Evolutionary conservation across 176 grass and related monocot species (phyloP).

Genomic region (Leersia perrieri): DNA sequence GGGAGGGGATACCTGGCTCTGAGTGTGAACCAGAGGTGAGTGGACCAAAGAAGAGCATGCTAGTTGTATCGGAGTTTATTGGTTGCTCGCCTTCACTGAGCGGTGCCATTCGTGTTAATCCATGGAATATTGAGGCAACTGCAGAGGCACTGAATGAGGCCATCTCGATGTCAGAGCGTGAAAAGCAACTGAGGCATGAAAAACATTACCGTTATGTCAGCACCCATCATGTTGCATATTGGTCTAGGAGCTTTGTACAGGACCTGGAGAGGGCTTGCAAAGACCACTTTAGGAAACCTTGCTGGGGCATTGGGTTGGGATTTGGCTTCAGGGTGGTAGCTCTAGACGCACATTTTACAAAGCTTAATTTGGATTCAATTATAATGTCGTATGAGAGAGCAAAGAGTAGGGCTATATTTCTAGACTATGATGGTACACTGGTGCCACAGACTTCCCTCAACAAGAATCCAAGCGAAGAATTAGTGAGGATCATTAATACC

Average conservation of each 20-base stretch:
- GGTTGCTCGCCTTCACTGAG: constrained; percentile 83
- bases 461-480: constrained; percentile 54
- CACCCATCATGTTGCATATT: constrained; percentile 77
- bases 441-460: constrained; percentile 54
- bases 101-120: constrained; percentile 79
- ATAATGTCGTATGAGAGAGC: constrained; percentile 65
- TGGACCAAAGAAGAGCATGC: constrained; percentile 62
- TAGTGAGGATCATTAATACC: constrained; percentile 64
- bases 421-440: constrained; percentile 92
- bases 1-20: constrained; percentile 53
- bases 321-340: constrained; percentile 93
- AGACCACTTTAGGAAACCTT: constrained; percentile 81
- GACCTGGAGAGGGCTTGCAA: constrained; percentile 80
- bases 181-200: constrained; percentile 79
- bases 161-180: constrained; percentile 53
- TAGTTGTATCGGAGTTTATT: constrained; percentile 85
- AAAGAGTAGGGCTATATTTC: constrained; percentile 66
- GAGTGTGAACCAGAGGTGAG: constrained; percentile 34
- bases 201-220: constrained; percentile 83
- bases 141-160: constrained; percentile 75
- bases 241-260: constrained; percentile 73
- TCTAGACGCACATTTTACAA: constrained; percentile 72
- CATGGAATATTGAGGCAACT: constrained; percentile 71
- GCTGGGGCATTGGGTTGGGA: constrained; percentile 85
- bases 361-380: constrained; percentile 75